phyloP scores from a whole-genome alignment of 2,329 filamentous ascomycete species.

The Xylariaceae sp. region DNA sequence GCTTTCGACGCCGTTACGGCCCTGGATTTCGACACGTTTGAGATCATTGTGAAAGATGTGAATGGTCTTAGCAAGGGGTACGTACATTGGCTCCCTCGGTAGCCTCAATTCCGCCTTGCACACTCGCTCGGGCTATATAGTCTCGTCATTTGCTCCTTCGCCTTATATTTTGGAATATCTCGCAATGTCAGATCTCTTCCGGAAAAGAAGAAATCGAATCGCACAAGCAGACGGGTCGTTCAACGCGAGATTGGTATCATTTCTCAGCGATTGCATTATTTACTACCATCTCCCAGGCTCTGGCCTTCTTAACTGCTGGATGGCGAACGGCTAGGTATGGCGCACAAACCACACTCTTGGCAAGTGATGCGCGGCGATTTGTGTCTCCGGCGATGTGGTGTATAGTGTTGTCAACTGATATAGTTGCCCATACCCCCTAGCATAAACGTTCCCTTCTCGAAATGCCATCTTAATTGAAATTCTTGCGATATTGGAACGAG shows the following conservation, averaged over 20 bases:
- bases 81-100: conserved; percentile 91
- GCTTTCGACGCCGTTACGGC: conserved; percentile 93
- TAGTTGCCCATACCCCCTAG: neutral
- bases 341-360: neutral
- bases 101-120: conserved; percentile 40
- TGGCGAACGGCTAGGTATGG: neutral
- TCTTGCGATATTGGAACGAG: neutral
- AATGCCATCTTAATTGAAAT: neutral
- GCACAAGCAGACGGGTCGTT: neutral
- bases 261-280: neutral
- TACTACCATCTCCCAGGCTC: neutral
- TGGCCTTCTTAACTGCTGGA: neutral
- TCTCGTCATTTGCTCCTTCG: neutral
- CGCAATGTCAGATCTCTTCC: neutral
- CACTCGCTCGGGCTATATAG: conserved; percentile 28
- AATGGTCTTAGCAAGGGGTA: conserved; percentile 96
- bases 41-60: conserved; percentile 81
- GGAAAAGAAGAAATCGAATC: neutral
- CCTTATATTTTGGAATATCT: conserved; percentile 3
- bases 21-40: conserved; percentile 83
- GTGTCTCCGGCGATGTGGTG: neutral
- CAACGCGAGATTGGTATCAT: neutral
- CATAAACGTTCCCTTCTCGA: conserved; percentile 1
- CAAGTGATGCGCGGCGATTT: neutral
- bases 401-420: neutral